Percentiles rank a stretch among this genome's conserved stretches.
Conservation (phyloP, 176 grass and related monocot genomes). For the Poa annua region DNA sequence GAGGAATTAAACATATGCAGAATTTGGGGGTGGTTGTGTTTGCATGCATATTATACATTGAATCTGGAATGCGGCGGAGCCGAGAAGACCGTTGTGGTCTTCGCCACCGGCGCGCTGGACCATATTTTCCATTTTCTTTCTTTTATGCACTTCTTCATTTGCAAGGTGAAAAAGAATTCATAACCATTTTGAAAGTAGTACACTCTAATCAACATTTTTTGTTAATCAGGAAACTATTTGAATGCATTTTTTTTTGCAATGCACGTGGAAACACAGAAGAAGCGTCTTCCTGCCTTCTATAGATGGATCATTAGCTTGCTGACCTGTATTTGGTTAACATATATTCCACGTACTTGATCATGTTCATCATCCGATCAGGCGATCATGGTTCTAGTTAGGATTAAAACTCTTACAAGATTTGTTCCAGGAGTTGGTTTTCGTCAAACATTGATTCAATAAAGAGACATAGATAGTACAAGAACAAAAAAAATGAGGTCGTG, state of each 20-base stretch:
- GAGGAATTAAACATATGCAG: background rate
- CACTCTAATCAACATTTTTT: too few species aligned
- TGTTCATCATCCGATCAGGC: background rate
- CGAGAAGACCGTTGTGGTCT: slow-evolving; percentile 10
- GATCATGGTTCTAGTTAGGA: background rate
- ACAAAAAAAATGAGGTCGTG: background rate
- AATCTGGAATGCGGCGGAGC: background rate
- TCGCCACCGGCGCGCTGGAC: background rate
- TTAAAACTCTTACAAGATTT: background rate
- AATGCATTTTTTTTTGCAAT: background rate
- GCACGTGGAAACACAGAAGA: background rate
- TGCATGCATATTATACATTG: background rate
- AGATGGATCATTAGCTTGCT: too few species aligned
- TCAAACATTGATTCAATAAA: background rate
- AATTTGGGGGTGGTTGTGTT: background rate
- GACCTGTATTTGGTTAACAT: background rate
- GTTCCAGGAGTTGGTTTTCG: background rate
- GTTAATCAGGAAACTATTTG: too few species aligned
- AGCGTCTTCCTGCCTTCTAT: too few species aligned
- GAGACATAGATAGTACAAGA: too few species aligned
- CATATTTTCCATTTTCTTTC: background rate
- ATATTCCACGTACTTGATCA: background rate
- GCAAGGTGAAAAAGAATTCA: too few species aligned
- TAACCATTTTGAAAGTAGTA: too few species aligned
- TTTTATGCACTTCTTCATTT: too few species aligned